Evolutionary conservation across 1,284 basidiomycete species (phyloP), one percentile per base, ranked within the genome.

Genomic region (Heterobasidion occidentale): DNA sequence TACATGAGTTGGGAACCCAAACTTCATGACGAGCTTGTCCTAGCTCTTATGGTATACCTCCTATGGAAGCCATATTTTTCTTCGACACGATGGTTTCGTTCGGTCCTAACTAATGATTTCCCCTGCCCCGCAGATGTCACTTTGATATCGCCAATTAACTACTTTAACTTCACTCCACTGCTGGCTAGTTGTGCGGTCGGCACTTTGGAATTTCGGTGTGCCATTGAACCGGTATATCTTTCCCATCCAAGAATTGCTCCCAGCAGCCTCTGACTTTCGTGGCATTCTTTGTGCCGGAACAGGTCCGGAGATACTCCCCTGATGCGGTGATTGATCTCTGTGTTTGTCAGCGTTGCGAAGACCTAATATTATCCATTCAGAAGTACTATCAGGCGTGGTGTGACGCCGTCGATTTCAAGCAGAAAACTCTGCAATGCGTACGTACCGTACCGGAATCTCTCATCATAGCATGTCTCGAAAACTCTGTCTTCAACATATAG

Each of bases 101-200:
- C 38, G 5, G 9, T n/a, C 38, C 38, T 42, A 42, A 6, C 38
- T 42, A 9, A 42, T 42, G 6, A 42, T 9, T 8, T 42, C 38
- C 7, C 11, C 38, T 42, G 38, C n/a, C n/a, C 38, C 38, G n/a
- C 7, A 87, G 86, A 88, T 63, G 83, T 90, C 11, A 85, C 81
- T 0, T 70, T 91, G 47, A 66, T 93, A 44, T 89, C 88, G 0
- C 88, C 90, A 0, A 86, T 77, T 54, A 84, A 83, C 36, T 87
- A 90, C 68, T 92, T 93, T 73, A 90, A 90, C 64, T 92, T 92
- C 66, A 93, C 90, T 0, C 90, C 90, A 0, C 71, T 93, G 42
- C 75, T 92, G 12, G 88, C 89, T 0, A 77, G 86, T 48, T 87
- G 86, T 58, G 81, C 89, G 1, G 90, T 92, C 34, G 92, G 92